These are phyloP conservation scores for Raphanus hybrid DNA, from an alignment of 441 rosid genomes.

Conservation along the genomic window DNA sequence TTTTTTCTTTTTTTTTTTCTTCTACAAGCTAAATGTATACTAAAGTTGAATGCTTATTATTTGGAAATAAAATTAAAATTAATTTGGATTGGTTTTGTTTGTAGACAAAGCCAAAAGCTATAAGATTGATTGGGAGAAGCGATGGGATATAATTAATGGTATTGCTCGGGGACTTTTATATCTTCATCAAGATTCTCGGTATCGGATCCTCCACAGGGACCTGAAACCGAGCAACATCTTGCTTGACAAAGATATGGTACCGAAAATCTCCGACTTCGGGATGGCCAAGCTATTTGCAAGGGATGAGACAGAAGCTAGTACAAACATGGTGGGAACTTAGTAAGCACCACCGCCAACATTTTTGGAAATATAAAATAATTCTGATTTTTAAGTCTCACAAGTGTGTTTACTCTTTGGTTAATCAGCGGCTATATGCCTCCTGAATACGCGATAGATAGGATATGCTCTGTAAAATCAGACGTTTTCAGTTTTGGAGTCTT, in stretches of 20 bases:
- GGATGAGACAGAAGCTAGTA: conserved; percentile 54
- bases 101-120: conserved; percentile 50
- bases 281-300: conserved; percentile 64
- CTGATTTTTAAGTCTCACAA: not conserved
- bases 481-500: conserved; percentile 71
- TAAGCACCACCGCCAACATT: conserved; percentile 33
- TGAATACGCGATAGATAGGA: conserved; percentile 66
- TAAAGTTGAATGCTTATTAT: not conserved
- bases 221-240: conserved; percentile 67
- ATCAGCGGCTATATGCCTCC: conserved; percentile 80
- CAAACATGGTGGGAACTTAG: conserved; percentile 65
- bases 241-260: conserved; percentile 59
- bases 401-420: not conserved
- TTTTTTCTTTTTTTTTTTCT: not conserved
- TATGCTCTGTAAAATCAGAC: conserved; percentile 68
- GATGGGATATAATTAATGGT: conserved; percentile 56
- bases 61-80: not conserved
- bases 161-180: conserved; percentile 69
- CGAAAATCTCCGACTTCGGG: conserved; percentile 74
- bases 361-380: not conserved
- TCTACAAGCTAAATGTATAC: not conserved
- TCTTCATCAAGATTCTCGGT: conserved; percentile 69
- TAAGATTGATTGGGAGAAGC: conserved; percentile 53
- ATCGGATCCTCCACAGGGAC: conserved; percentile 70
- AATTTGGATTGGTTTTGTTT: conserved; percentile 1